Evolutionary conservation across 139 green algal species (phyloP), one percentile per base, ranked within the genome.

Genomic region (Microglena sp.): DNA sequence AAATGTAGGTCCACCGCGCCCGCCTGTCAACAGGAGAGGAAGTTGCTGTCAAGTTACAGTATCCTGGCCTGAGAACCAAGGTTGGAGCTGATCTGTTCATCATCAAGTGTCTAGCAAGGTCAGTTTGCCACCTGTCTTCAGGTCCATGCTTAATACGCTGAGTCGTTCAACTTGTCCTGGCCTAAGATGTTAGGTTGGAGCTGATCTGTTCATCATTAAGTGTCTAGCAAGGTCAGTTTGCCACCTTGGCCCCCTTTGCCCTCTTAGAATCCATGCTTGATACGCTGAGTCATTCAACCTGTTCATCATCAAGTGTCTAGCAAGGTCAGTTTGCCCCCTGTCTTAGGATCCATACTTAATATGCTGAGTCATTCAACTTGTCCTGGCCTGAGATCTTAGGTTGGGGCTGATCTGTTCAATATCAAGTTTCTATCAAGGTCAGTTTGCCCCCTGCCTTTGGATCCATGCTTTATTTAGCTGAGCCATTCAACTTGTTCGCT

Each of bases 41-140:
- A 28, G 88, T 94, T 30, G 87, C 87, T 1, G 86, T 93, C 1
- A 95, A 94, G 74, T 70, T 95, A 55, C 85, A 89, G 76, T 84
- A 86, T 73, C 77, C 80, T 0, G 87, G 87, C 15, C 77, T 94
- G 44, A 55, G 74, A 5, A 33, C 46, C 11, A 69, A 72, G 1
- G 78, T 89, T n/a, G 62, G 71, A 5, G 77, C 85, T 5, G 89
- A 95, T 77, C 72, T 95, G 35, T 73, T 74, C 2, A 84, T 73
- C 2, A 74, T 95, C 36, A 55, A 63, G 32, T 30, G 54, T 1
- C 66, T 92, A 44, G 66, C 61, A 1, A 8, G 45, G 7, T 36
- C 43, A 0, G 83, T n/a, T n/a, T n/a, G n/a, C n/a, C n/a, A n/a
- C n/a, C n/a, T n/a, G n/a, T n/a, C n/a, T n/a, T n/a, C n/a, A n/a